Base-by-base conservation (phyloP, 2,329 filamentous ascomycete genomes). In the Proliferodiscus dingleyae region DNA sequence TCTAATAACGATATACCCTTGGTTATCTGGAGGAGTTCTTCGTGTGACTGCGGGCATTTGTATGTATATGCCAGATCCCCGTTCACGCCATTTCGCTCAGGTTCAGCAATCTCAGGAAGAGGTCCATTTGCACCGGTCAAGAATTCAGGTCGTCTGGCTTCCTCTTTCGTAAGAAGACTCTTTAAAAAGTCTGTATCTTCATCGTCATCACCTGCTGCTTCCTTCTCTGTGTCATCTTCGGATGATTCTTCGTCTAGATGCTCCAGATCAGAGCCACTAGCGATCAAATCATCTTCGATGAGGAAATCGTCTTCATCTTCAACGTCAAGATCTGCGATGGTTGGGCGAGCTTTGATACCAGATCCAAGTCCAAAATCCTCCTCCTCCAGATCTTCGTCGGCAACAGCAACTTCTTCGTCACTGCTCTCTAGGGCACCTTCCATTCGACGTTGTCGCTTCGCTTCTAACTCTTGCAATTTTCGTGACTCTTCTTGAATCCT, bases 261-360 rank as follows among this genome's bases (percentile, higher is more conserved):
- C 22, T 84, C 79, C n/a, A 81, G 60, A 30, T 84, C 81, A 5
- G 87, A 91, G 29, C 82, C 87, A 55, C 83, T 90, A 10, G 89
- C 89, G 26, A 96, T 77, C 13, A 97, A 74, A 60, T 95, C 85
- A 51, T 93, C 87, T 48, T 97, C 91, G 51, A 96, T 82, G 21
- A 91, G 64, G 59, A 97, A 97, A 57, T 96, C 89, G 58, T 97
- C 91, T 62, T 97, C 91, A 56, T 96, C 91, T 54, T 95, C 89
- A 26, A 95, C 83, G 5, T 82, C 87, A 15, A 89, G 65, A 47
- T 84, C 76, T 9, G 76, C 72, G 44, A 53, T 57, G 28, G 47
- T 56, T 22, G 56, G 61, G 19, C 73, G 71, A 43, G 71, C 68
- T 57, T 71, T 77, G 53, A 83, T 78, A 34, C 80, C 80, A 39